phyloP scores from a whole-genome alignment of 2,329 filamentous ascomycete species.

The Xylaria polymorpha region DNA sequence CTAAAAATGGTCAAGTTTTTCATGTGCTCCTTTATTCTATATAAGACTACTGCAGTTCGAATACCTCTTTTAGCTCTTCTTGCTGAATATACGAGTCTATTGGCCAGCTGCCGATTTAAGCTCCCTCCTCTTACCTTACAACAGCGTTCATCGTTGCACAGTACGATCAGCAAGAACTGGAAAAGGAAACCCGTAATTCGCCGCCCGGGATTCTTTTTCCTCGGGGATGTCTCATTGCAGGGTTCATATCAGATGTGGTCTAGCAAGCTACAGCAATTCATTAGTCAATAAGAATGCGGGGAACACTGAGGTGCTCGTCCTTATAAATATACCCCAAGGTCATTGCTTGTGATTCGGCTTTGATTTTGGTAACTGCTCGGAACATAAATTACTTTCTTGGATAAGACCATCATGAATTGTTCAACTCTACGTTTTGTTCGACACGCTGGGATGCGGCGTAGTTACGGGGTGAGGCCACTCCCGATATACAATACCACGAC shows the following conservation, averaged over 20 bases:
- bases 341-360: neutral
- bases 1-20: no score
- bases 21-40: no score
- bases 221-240: neutral
- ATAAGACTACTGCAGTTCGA: no score
- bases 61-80: no score
- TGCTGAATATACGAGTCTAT: no score
- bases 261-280: neutral
- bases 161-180: neutral
- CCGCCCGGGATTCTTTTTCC: neutral
- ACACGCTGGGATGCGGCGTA: constrained; percentile 3
- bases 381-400: neutral
- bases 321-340: constrained; percentile 5
- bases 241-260: neutral
- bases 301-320: neutral
- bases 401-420: constrained; percentile 7
- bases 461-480: neutral
- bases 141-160: neutral
- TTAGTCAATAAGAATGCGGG: neutral
- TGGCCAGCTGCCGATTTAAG: no score
- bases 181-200: no score
- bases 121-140: neutral
- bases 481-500: neutral
- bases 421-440: constrained; percentile 10
- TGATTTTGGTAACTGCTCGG: neutral